phyloP scores from a whole-genome alignment of 257 asterid species.

The Scutellaria minor region DNA sequence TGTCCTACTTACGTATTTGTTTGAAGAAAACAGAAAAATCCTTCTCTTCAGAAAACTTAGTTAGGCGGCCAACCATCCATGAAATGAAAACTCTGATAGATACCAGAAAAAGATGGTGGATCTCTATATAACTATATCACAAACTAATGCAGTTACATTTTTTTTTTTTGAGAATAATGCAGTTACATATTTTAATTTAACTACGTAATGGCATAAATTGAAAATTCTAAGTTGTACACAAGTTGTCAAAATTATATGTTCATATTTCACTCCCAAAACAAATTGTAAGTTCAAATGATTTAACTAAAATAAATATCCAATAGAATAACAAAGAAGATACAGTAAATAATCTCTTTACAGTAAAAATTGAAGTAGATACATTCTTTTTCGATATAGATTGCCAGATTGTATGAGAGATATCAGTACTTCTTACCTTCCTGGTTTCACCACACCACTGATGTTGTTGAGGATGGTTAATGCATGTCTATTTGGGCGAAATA shows the following conservation, averaged over 20 bases:
- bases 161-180: too few relatives aligned
- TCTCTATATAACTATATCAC: background rate
- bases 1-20: background rate
- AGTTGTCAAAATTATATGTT: background rate
- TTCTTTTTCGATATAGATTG: background rate
- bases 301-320: background rate
- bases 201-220: too few relatives aligned
- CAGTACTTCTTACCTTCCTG: constrained; percentile 68
- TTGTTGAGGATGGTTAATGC: constrained; percentile 66
- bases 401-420: too few relatives aligned
- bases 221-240: too few relatives aligned
- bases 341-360: background rate
- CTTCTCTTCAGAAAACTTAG: background rate
- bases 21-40: background rate
- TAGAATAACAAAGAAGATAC: constrained; percentile 6
- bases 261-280: too few relatives aligned
- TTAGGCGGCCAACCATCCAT: background rate
- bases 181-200: background rate
- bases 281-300: too few relatives aligned
- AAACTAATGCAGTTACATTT: background rate
- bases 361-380: background rate
- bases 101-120: background rate
- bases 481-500: constrained; percentile 61
- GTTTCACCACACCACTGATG: constrained; percentile 71
- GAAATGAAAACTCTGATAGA: background rate